phyloP scores from a whole-genome alignment of 495 filamentous ascomycete genomes.

The Opeltia flavorubescens region DNA sequence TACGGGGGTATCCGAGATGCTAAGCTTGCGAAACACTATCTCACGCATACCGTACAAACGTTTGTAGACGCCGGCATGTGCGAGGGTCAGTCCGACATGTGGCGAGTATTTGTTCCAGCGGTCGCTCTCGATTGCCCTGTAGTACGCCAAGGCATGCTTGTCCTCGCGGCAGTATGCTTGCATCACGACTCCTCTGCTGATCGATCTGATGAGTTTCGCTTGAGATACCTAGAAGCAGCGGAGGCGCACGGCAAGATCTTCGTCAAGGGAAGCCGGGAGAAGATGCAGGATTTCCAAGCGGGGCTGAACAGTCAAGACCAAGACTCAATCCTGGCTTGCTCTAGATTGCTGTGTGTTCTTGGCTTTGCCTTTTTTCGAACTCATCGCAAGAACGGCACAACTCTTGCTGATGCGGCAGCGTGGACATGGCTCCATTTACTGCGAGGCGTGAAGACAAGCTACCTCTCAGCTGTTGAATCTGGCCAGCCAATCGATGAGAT shows the following conservation, averaged over 20 bases:
- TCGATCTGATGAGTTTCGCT: not conserved
- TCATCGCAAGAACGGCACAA: conserved; percentile 4
- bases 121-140: conserved; percentile 1
- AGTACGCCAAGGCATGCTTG: conserved; percentile 5
- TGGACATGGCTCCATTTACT: conserved; percentile 7
- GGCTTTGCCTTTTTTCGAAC: conserved; percentile 3
- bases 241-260: conserved; percentile 6
- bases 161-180: conserved; percentile 3
- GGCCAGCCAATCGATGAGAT: conserved; percentile 46
- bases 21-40: conserved; percentile 5
- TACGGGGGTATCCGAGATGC: not conserved
- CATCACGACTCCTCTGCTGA: not conserved
- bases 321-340: conserved; percentile 5
- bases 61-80: not conserved
- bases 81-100: conserved; percentile 1
- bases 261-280: conserved; percentile 3
- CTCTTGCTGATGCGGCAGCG: conserved; percentile 3
- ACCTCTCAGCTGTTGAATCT: conserved; percentile 24
- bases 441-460: conserved; percentile 1
- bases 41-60: conserved; percentile 2
- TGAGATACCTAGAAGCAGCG: not conserved
- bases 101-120: conserved; percentile 1
- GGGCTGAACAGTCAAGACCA: not conserved
- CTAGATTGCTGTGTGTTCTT: conserved; percentile 3
- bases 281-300: conserved; percentile 2